Percentiles rank a stretch among this genome's conserved stretches.
phyloP scores from a whole-genome alignment of 345 rosid species.

The Eucalyptus marginata region DNA sequence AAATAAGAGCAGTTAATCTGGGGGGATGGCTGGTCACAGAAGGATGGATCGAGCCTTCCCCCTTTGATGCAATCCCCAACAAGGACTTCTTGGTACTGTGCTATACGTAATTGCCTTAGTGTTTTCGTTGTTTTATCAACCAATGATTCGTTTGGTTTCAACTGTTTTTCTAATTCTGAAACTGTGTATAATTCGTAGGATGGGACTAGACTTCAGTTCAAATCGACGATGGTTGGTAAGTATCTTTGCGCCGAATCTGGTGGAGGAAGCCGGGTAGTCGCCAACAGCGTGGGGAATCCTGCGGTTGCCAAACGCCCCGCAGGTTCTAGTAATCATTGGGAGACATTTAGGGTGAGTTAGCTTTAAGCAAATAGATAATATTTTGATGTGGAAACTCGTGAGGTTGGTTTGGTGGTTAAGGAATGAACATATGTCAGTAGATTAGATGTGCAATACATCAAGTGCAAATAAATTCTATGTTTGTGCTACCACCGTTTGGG shows the following conservation, averaged over 20 bases:
- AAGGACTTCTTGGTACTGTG: slow-evolving; percentile 39
- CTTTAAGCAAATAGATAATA: not conserved
- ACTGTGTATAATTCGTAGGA: slow-evolving; percentile 14
- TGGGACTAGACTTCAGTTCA: slow-evolving; percentile 41
- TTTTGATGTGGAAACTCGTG: not conserved
- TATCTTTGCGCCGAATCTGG: slow-evolving; percentile 41
- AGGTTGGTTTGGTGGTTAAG: not conserved
- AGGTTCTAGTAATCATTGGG: not conserved
- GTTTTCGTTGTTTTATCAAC: not conserved
- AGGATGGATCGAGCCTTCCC: slow-evolving; percentile 71
- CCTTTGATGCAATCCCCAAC: slow-evolving; percentile 48
- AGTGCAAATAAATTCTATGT: not conserved
- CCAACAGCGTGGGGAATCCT: slow-evolving; percentile 27
- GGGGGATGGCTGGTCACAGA: slow-evolving; percentile 69
- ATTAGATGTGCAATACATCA: not conserved
- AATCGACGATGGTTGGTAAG: slow-evolving; percentile 29
- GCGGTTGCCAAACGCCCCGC: not conserved
- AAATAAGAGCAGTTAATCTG: slow-evolving; percentile 43
- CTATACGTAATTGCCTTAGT: not conserved
- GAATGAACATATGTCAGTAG: not conserved
- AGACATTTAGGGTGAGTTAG: slow-evolving; percentile 33
- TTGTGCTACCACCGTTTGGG: not conserved
- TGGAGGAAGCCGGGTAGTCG: slow-evolving; percentile 40
- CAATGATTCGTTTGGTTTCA: not conserved
- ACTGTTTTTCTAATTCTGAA: not conserved